Evolutionary conservation across 1,139 yeast genomes (phyloP), one percentile per base, ranked within the genome.

Genomic region (Kluyveromyces sp.): DNA sequence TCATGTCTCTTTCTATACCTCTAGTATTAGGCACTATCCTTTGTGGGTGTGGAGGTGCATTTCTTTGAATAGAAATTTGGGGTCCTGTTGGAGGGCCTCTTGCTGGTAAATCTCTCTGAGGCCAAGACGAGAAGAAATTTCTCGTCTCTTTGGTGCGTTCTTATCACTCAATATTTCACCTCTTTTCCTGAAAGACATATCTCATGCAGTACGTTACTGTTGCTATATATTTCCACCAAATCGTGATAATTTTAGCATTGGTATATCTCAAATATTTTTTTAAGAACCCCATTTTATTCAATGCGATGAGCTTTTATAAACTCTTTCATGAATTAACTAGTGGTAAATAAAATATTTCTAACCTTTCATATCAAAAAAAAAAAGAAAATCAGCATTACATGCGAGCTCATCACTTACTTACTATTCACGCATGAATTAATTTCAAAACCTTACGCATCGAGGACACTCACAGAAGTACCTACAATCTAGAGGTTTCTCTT

Each of bases 121-220:
- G 43, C 3, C 47, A 34, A 53, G 48, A 25, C 46, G 41, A 3
- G 55, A 47, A 7, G 48, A 48, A 7, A 46, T 48, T 7, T 47
- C 48, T 25, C 65, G 65, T 3, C 37, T 26, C 26, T 25, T 25
- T 10, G 41, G 28, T 37, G 48, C 50, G 6, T 55, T 55, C n/a
- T 59, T 15, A 34, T 34, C 37, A 26, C 28, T 58, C 33, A 62
- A 42, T 8, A 80, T 74, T 44, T 83, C 89, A 41, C 84, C 75
- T 71, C 89, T 74, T 61, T 77, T 81, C 61, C 88, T 75, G 56
- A 83, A 83, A 3, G 89, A 81, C 89, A 83, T 82, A 1, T 10
- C 15, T n/a, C 15, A 10, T 33, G 15, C 15, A 10, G 7, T 15
- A 8, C 8, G 4, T 3, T 31, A 29, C 21, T 37, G 21, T 15